phyloP scores from a whole-genome alignment of 176 grass and related monocot genomes.

The Oryza australiensis region DNA sequence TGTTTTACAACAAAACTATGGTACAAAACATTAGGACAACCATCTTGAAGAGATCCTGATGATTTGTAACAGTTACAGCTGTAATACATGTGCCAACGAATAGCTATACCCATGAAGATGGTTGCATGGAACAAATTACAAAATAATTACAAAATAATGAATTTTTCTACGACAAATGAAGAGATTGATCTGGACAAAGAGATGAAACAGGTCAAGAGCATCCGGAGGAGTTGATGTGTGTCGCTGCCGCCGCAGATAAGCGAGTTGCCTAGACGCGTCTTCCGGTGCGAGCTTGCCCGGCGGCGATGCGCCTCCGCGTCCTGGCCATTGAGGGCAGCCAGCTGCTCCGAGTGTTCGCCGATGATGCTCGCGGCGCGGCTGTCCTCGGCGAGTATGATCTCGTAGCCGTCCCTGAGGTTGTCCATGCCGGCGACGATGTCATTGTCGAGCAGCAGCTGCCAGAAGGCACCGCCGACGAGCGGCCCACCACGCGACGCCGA shows the following conservation, averaged over 20 bases:
- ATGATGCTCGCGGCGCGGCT: slow-evolving; percentile 33
- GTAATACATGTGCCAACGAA: neutral
- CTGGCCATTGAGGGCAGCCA: slow-evolving; percentile 37
- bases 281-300: neutral
- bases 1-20: neutral
- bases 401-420: slow-evolving; percentile 48
- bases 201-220: neutral
- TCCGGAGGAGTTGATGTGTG: neutral
- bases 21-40: neutral
- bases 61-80: too few species aligned
- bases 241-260: neutral
- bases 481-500: neutral
- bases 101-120: neutral
- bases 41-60: neutral
- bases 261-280: neutral
- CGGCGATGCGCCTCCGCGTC: neutral
- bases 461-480: slow-evolving; percentile 59
- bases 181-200: slow-evolving; percentile 6
- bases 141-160: neutral
- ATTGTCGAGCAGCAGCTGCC: slow-evolving; percentile 42
- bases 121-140: neutral
- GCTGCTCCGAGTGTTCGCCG: slow-evolving; percentile 29
- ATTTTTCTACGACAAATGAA: neutral
- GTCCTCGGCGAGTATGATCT: slow-evolving; percentile 51
- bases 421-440: slow-evolving; percentile 36